Conservation (phyloP, 2,329 filamentous ascomycete genomes). For the Diaporthe australafricana region DNA sequence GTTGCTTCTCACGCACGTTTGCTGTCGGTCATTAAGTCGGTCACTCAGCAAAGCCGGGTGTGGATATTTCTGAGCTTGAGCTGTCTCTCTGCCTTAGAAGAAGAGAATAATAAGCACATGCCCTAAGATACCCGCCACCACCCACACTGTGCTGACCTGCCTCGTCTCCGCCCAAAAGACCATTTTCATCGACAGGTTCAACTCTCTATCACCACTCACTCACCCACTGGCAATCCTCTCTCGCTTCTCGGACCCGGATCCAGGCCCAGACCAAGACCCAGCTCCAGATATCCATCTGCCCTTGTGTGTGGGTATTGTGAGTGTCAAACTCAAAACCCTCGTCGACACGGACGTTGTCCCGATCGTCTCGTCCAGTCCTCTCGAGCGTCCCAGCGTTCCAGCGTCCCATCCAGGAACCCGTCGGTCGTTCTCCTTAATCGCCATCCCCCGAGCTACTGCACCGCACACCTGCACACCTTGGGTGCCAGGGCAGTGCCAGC, state of each 20-base stretch:
- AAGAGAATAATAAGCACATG: background rate
- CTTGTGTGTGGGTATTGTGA: too few species aligned
- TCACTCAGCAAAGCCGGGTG: background rate
- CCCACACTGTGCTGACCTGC: background rate
- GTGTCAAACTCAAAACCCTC: background rate
- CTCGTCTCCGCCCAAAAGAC: conserved; percentile 4
- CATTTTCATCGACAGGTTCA: background rate
- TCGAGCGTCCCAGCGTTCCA: background rate
- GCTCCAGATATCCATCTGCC: background rate
- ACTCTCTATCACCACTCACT: too few species aligned
- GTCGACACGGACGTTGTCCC: conserved; percentile 13
- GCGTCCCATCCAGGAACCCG: conserved; percentile 19
- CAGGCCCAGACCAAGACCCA: conserved; percentile 1
- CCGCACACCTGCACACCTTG: conserved; percentile 9
- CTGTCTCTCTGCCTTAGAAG: background rate
- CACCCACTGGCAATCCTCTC: background rate
- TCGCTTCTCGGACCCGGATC: background rate
- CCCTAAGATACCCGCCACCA: background rate
- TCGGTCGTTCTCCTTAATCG: background rate
- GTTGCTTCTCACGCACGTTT: background rate
- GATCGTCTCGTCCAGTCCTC: conserved; percentile 15
- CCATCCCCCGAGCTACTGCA: conserved; percentile 17
- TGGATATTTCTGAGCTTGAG: background rate
- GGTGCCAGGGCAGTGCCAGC: conserved; percentile 13
- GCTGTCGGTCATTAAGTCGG: background rate